These are phyloP conservation scores for Hortaea sp. DNA, from an alignment of 2,329 filamentous ascomycete species.

Conservation along the genomic window DNA sequence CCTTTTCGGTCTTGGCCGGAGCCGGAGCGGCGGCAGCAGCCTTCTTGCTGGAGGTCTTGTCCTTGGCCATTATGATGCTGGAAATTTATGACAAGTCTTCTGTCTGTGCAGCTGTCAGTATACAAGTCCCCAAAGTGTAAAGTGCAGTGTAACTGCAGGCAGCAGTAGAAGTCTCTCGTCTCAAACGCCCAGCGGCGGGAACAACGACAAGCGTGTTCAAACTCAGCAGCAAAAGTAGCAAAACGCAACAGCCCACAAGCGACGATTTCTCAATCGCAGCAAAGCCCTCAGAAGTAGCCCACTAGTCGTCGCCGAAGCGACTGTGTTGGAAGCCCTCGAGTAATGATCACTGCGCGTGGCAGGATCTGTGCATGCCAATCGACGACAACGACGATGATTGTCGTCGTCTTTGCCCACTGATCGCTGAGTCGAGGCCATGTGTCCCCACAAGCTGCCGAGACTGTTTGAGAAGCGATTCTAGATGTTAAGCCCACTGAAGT, in stretches of 20 bases:
- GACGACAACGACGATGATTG: constrained; percentile 27
- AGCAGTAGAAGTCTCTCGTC: constrained; percentile 19
- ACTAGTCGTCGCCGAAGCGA: constrained; percentile 4
- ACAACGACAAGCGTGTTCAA: constrained; percentile 29
- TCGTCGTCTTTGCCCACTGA: constrained; percentile 29
- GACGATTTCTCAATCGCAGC: constrained; percentile 14
- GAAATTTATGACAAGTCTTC: constrained; percentile 23
- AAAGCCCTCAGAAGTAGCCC: constrained; percentile 26
- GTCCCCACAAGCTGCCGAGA: constrained; percentile 44
- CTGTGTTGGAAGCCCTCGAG: constrained; percentile 24
- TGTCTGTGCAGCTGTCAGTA: constrained; percentile 18
- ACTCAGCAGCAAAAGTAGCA: constrained; percentile 24
- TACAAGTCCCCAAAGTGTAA: constrained; percentile 2
- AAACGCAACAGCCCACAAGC: constrained; percentile 21
- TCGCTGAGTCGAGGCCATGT: constrained; percentile 36
- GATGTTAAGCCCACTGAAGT: constrained; percentile 16
- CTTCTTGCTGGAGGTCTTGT: constrained; percentile 31
- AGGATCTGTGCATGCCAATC: constrained; percentile 22
- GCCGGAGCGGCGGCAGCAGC: constrained; percentile 34
- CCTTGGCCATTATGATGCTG: constrained; percentile 31
- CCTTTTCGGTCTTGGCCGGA: constrained; percentile 54
- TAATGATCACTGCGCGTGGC: constrained; percentile 14
- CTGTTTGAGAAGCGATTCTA: constrained; percentile 7
- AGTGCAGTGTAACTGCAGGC: constrained; percentile 4
- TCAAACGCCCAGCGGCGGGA: constrained; percentile 26